A percentile compares a stretch with the other conserved stretches of the same genome.
Evolutionary conservation across 148 eudicot genomes (phyloP).

Genomic region (Rhododendron ovatum): DNA sequence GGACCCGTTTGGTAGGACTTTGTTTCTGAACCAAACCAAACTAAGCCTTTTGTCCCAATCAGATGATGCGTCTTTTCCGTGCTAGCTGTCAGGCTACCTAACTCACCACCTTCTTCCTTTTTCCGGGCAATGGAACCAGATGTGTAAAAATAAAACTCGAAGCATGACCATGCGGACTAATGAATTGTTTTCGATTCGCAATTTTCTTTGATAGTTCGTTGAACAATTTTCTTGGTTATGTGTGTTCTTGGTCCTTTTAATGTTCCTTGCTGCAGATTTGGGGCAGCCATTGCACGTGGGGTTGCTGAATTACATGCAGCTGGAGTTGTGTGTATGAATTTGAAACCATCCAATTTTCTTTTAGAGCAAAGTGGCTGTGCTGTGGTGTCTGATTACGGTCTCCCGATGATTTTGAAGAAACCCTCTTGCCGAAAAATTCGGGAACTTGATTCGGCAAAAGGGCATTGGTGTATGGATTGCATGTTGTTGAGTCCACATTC

Average conservation of each 20-base stretch:
- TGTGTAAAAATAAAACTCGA: neutral
- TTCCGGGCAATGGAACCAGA: neutral
- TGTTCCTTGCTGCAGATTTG: slow-evolving; percentile 54
- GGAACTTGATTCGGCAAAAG: slow-evolving; percentile 63
- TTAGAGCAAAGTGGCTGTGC: slow-evolving; percentile 75
- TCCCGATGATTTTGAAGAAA: slow-evolving; percentile 79
- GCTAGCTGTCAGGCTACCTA: neutral
- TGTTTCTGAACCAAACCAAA: neutral
- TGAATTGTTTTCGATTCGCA: neutral
- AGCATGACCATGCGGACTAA: neutral
- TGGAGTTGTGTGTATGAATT: slow-evolving; percentile 88
- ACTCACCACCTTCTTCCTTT: neutral
- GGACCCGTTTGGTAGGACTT: neutral
- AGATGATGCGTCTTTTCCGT: neutral
- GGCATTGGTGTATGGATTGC: slow-evolving; percentile 94
- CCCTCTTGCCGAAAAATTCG: slow-evolving; percentile 73
- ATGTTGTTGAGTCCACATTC: slow-evolving; percentile 85
- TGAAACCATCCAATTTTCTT: slow-evolving; percentile 89
- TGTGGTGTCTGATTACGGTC: slow-evolving; percentile 87
- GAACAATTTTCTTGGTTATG: neutral
- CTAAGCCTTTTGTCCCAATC: neutral
- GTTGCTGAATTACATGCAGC: slow-evolving; percentile 97
- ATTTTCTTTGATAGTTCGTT: neutral
- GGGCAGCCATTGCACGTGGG: slow-evolving; percentile 93
- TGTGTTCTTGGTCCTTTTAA: slow-evolving; percentile 8